phyloP scores from a whole-genome alignment of 2,329 filamentous ascomycete species.

The Talaromyces atroroseus region DNA sequence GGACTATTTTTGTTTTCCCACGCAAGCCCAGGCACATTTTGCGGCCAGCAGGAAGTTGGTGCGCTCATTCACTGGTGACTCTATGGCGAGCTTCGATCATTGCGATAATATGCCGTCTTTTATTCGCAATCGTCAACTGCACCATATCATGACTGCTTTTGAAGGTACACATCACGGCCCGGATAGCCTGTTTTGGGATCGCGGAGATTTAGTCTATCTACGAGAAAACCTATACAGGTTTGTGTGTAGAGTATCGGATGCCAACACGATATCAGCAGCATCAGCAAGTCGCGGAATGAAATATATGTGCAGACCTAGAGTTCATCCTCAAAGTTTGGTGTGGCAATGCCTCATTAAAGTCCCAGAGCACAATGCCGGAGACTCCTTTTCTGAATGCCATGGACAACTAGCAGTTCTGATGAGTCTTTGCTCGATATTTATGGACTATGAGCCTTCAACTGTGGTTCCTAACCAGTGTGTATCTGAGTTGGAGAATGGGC shows the following conservation, averaged over 20 bases:
- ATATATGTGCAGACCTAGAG: neutral
- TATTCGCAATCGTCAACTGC: conserved; percentile 6
- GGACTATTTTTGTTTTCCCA: conserved; percentile 6
- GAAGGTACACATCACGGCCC: neutral
- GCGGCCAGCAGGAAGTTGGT: conserved; percentile 5
- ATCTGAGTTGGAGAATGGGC: conserved; percentile 3
- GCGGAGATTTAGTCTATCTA: neutral
- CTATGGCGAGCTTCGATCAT: neutral
- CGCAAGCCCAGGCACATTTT: conserved; percentile 8
- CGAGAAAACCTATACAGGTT: conserved; percentile 1
- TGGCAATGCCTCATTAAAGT: conserved; percentile 2
- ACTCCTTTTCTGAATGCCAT: neutral
- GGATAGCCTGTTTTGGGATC: conserved; percentile 7
- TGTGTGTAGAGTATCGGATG: conserved; percentile 1
- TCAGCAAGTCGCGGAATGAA: neutral
- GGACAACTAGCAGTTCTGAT: conserved; percentile 6
- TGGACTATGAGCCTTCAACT: conserved; percentile 5
- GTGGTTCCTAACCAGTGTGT: conserved; percentile 3
- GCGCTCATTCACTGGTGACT: neutral
- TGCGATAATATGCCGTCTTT: neutral
- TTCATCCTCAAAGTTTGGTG: conserved; percentile 3
- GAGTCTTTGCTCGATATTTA: conserved; percentile 1
- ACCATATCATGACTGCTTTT: conserved; percentile 3
- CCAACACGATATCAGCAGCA: neutral
- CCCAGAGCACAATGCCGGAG: neutral